Conservation (phyloP, 345 rosid species). For the Eucalyptus cloeziana region DNA sequence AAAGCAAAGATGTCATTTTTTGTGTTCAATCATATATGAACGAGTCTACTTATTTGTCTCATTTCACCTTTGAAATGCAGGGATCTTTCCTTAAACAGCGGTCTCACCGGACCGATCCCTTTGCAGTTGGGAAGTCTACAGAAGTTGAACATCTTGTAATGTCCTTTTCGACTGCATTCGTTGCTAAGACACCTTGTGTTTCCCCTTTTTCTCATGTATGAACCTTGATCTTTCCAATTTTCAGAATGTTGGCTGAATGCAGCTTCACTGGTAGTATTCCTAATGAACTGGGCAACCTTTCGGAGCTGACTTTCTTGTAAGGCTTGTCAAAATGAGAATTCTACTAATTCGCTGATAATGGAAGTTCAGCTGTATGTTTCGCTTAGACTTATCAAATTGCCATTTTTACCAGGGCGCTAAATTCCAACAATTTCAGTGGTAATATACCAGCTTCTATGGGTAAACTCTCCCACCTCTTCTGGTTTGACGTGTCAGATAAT, state of each 20-base stretch:
- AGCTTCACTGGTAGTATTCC: constrained; percentile 79
- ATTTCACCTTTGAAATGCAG: constrained; percentile 18
- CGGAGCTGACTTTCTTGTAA: constrained; percentile 82
- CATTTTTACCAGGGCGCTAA: constrained; percentile 21
- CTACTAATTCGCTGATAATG: background rate
- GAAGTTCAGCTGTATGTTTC: background rate
- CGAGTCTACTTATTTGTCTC: background rate
- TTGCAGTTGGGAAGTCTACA: constrained; percentile 64
- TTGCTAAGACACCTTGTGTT: background rate
- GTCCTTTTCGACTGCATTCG: background rate
- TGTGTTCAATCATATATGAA: background rate
- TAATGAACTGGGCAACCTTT: constrained; percentile 66
- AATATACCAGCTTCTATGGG: constrained; percentile 29
- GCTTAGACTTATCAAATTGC: background rate
- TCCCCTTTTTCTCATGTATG: background rate
- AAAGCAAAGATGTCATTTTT: background rate
- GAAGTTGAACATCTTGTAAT: constrained; percentile 66
- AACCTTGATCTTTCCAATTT: background rate
- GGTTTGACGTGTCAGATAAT: constrained; percentile 37
- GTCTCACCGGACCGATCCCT: constrained; percentile 64
- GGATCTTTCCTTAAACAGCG: constrained; percentile 77
- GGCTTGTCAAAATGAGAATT: background rate
- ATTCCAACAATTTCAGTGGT: constrained; percentile 30
- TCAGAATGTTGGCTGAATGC: constrained; percentile 81
- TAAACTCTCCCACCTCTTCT: constrained; percentile 9